phyloP scores from a whole-genome alignment of 1,284 basidiomycete genomes.

The Naganishia liquefaciens region DNA sequence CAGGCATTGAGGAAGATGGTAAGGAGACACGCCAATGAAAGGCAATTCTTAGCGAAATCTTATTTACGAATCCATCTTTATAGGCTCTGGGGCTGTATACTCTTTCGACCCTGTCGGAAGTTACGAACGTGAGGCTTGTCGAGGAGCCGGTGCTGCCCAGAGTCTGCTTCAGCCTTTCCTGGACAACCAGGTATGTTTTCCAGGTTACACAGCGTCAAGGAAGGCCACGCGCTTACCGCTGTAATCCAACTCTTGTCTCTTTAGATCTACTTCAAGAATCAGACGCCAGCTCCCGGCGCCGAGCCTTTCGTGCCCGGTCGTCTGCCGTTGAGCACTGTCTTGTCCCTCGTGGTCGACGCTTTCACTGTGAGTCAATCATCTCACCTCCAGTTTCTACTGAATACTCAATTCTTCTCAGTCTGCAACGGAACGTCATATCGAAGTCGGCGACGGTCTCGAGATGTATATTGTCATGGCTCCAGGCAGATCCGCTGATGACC shows the following conservation, averaged over 20 bases:
- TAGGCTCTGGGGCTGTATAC: conserved; percentile 90
- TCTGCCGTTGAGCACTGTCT: conserved; percentile 74
- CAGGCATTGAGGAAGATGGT: conserved; percentile 93
- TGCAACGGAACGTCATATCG: conserved; percentile 94
- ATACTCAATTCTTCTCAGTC: conserved; percentile 55
- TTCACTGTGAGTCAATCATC: conserved; percentile 55
- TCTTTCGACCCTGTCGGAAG: conserved; percentile 95
- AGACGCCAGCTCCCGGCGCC: conserved; percentile 64
- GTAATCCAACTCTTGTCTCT: conserved; percentile 47
- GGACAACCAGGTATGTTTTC: conserved; percentile 77
- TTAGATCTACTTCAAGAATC: conserved; percentile 96
- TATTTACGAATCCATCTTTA: background rate
- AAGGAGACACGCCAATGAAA: conserved; percentile 42
- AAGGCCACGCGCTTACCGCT: no score
- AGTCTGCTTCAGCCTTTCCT: conserved; percentile 90
- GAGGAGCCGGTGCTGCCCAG: conserved; percentile 88
- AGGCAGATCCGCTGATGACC: conserved; percentile 64
- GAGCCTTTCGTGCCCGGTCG: conserved; percentile 68
- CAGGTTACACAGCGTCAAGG: conserved; percentile 36
- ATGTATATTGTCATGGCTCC: conserved; percentile 79
- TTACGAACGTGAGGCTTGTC: conserved; percentile 91
- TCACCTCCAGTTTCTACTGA: background rate
- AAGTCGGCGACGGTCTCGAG: conserved; percentile 92
- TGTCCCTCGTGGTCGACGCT: conserved; percentile 80
- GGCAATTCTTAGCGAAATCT: no score